Percentiles rank a stretch among this genome's conserved stretches.
Conservation (phyloP, 345 rosid species). For the Brassica carinata region DNA sequence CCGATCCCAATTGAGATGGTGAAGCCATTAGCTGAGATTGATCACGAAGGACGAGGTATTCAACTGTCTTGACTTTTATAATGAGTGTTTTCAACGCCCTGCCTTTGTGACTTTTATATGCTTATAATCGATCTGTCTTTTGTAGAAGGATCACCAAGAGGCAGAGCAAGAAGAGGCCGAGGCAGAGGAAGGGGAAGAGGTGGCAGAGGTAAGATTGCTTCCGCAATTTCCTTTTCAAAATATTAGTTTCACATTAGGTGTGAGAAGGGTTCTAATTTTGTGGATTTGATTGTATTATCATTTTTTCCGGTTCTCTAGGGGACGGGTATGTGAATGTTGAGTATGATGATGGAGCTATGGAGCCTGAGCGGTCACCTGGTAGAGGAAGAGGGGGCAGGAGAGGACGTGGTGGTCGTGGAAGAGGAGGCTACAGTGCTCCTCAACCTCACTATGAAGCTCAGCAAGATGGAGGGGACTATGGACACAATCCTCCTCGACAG, state of each 20-base stretch:
- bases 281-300: not conserved
- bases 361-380: not conserved
- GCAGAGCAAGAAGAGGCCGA: slow-evolving; percentile 52
- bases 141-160: slow-evolving; percentile 73
- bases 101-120: not conserved
- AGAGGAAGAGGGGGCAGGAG: not conserved
- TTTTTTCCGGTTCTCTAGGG: slow-evolving; percentile 43
- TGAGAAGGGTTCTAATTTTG: not conserved
- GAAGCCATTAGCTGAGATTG: slow-evolving; percentile 49
- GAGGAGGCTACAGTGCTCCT: not conserved
- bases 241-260: not conserved
- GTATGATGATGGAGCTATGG: slow-evolving; percentile 10
- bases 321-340: slow-evolving; percentile 62
- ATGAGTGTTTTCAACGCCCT: not conserved
- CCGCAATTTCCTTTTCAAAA: not conserved
- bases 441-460: not conserved
- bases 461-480: not conserved
- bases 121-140: not conserved
- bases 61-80: not conserved
- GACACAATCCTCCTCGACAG: not conserved
- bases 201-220: slow-evolving; percentile 36
- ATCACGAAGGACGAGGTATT: slow-evolving; percentile 69
- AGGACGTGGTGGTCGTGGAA: not conserved
- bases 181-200: slow-evolving; percentile 51
- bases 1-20: slow-evolving; percentile 73